Evolutionary conservation across 495 filamentous ascomycete species (phyloP), one percentile per base, ranked within the genome.

Genomic region (Penicillium cosmopolitanum): DNA sequence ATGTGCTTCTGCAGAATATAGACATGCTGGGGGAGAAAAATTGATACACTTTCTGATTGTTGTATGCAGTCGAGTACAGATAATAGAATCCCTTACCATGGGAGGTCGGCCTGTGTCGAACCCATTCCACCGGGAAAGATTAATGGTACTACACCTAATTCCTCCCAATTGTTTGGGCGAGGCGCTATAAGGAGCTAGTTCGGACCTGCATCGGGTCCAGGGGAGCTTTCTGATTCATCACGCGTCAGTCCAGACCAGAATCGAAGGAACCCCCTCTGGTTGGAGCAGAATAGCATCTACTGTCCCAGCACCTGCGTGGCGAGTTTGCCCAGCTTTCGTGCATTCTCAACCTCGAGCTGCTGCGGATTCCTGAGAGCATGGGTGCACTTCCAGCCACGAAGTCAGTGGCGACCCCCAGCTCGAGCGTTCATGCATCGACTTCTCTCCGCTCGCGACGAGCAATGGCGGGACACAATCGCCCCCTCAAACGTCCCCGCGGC

Each of bases 151-250:
- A 19, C 16, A 19, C 16, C 8, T 19, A 2, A 19, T 52, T 15
- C 9, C 28, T 52, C 12, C 50, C 25, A 52, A 18, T 18, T 13
- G n/a, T 19, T 15, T 34, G 50, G 50, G 16, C 15, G 48, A 53
- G 46, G 9, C 51, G 50, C 56, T 53, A 58, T 53, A 35, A 3
- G 25, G 16, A 38, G 50, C 48, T 53, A 58, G 55, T 44, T 47
- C 46, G 58, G 55, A 67, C 57, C 60, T 70, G 62, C 65, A 57
- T 62, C 48, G 53, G 57, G 38, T 38, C 38, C 54, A 66, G 53
- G 60, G 60, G 64, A 57, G 23, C 5, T 34, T 56, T 73, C 61
- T 73, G 74, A 77, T 62, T 58, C 66, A 73, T 77, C 74, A 73
- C 70, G 63, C 68, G 68, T 73, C 71, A 74, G 60, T 67, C 58